phyloP scores from a whole-genome alignment of 192 early-diverging fungal genomes.

The Geranomyces variabilis region DNA sequence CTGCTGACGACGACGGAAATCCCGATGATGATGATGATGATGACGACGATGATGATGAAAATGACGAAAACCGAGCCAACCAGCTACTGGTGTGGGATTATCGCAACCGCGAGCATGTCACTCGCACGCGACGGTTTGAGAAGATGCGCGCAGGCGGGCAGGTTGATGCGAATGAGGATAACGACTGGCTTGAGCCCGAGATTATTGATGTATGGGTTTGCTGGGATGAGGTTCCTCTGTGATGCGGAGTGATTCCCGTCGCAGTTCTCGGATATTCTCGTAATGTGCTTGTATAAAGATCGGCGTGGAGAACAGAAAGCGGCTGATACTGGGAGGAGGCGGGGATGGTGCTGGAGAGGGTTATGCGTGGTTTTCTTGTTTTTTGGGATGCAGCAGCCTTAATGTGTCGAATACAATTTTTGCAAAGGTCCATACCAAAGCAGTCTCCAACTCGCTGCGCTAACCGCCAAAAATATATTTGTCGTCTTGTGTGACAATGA shows the following conservation, averaged over 20 bases:
- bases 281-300: too few relatives aligned
- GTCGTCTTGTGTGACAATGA: too few relatives aligned
- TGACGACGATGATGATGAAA: constrained; percentile 6
- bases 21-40: constrained; percentile 9
- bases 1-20: not conserved
- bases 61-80: not conserved
- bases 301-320: too few relatives aligned
- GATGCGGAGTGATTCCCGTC: not conserved
- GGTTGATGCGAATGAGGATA: constrained; percentile 4
- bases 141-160: not conserved
- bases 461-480: too few relatives aligned
- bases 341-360: too few relatives aligned
- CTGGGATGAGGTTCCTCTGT: constrained; percentile 31
- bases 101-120: not conserved
- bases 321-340: too few relatives aligned
- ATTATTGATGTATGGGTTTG: constrained; percentile 36
- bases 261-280: too few relatives aligned
- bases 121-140: constrained; percentile 9
- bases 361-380: too few relatives aligned
- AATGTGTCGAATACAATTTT: too few relatives aligned
- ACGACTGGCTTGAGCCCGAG: not conserved
- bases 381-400: too few relatives aligned
- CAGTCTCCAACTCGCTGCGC: too few relatives aligned
- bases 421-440: too few relatives aligned
- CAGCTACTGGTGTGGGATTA: constrained; percentile 1